These are phyloP conservation scores for Suillus tomentosus DNA, from an alignment of 768 basidiomycete species.

Conservation along the genomic window DNA sequence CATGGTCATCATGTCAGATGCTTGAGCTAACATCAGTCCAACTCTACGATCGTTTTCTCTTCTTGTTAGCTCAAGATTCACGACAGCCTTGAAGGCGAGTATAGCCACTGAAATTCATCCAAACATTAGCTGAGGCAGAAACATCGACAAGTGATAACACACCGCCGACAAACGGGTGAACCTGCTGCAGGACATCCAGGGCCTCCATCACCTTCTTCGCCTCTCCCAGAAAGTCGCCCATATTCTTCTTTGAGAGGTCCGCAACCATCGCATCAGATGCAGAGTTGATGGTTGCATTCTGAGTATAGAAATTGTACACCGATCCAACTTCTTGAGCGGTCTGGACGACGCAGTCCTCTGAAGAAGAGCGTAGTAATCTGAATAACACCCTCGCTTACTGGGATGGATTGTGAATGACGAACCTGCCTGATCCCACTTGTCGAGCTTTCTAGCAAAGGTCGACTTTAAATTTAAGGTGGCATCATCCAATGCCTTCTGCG, in stretches of 20 bases:
- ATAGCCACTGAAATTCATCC: constrained; percentile 42
- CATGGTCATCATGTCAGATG: constrained; percentile 50
- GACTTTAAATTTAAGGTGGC: not conserved
- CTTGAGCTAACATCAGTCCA: constrained; percentile 46
- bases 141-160: constrained; percentile 3
- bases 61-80: constrained; percentile 48
- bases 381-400: not conserved
- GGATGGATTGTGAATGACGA: not conserved
- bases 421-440: not conserved
- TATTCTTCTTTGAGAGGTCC: constrained; percentile 8
- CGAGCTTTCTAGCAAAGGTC: not conserved
- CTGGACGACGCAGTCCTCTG: not conserved
- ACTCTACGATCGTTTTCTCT: constrained; percentile 55
- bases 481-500: not conserved
- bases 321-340: not conserved
- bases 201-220: constrained; percentile 26
- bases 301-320: not conserved
- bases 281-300: constrained; percentile 10
- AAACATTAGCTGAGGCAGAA: not conserved
- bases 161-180: constrained; percentile 33
- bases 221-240: constrained; percentile 24
- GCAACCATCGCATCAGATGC: not conserved
- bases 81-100: constrained; percentile 50
- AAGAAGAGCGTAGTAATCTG: no score
- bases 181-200: constrained; percentile 28